Percentiles rank a stretch among this genome's conserved stretches.
phyloP scores from a whole-genome alignment of 2,329 filamentous ascomycete genomes.

The Fusarium sterilihyphosum region DNA sequence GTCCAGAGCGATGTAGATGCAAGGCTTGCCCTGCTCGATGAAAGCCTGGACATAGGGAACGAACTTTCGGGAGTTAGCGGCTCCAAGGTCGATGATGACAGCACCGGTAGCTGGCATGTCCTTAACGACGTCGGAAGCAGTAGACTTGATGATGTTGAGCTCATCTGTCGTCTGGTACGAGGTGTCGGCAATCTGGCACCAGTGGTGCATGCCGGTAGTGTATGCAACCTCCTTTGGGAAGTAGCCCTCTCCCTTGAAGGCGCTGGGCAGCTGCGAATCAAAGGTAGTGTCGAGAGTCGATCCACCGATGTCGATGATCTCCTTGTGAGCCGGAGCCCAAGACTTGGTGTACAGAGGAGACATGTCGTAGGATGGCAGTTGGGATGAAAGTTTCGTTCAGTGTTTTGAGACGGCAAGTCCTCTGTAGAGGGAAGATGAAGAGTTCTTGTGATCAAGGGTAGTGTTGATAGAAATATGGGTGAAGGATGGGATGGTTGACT shows the following conservation, averaged over 20 bases:
- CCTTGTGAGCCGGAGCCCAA: neutral
- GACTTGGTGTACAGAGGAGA: neutral
- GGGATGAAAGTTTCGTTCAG: neutral
- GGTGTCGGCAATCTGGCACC: conserved; percentile 20
- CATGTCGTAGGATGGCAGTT: neutral
- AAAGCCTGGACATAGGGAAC: conserved; percentile 33
- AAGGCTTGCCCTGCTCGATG: conserved; percentile 16
- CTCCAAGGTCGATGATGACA: conserved; percentile 32
- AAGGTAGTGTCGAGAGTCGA: conserved; percentile 8
- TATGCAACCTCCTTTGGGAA: conserved; percentile 43
- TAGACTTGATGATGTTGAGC: conserved; percentile 27
- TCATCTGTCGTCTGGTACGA: conserved; percentile 37
- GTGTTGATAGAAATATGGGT: neutral
- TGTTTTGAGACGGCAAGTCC: neutral
- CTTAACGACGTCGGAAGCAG: conserved; percentile 8
- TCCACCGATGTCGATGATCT: conserved; percentile 37
- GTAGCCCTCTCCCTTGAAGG: conserved; percentile 17
- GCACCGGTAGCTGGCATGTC: conserved; percentile 13
- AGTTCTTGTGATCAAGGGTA: neutral
- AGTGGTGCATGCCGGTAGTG: conserved; percentile 31
- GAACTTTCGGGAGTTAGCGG: conserved; percentile 36
- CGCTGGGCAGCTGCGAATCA: conserved; percentile 6
- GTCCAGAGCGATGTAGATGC: conserved; percentile 32
- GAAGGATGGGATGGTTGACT: neutral
- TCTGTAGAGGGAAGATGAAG: neutral